These are phyloP conservation scores for Telfairia occidentalis DNA, from an alignment of 331 rosid genomes.

Conservation along the genomic window DNA sequence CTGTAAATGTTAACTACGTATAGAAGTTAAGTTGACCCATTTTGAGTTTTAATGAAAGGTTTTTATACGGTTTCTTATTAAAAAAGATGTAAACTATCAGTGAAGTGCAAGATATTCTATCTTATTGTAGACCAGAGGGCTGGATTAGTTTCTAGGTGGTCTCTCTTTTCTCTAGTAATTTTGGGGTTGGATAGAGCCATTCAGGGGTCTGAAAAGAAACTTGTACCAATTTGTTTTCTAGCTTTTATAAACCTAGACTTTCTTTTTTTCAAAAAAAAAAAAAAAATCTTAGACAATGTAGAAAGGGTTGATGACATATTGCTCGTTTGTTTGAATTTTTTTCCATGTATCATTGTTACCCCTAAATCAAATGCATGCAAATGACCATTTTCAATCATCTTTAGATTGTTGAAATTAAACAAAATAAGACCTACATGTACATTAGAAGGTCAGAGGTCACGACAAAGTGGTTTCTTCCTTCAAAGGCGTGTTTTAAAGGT, in stretches of 20 bases:
- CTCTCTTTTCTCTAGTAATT: background rate
- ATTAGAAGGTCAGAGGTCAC: constrained; percentile 9
- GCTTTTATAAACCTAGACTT: background rate
- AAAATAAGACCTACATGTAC: constrained; percentile 8
- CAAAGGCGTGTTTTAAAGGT: constrained; percentile 4
- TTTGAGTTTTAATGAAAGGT: background rate
- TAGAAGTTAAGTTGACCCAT: background rate
- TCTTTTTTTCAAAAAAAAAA: no score
- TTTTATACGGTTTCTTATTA: background rate
- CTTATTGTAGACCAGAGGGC: background rate
- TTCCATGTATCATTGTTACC: background rate
- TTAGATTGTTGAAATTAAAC: constrained; percentile 7
- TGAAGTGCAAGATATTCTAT: background rate
- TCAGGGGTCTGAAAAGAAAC: background rate
- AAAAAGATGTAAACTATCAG: background rate
- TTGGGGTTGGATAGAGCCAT: background rate
- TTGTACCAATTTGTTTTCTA: background rate
- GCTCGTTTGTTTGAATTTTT: background rate
- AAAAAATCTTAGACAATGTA: background rate
- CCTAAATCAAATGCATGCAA: background rate
- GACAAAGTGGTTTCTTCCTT: constrained; percentile 7
- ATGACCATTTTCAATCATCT: constrained; percentile 6
- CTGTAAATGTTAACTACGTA: background rate
- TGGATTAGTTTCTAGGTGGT: background rate
- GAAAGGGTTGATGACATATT: background rate